These are phyloP conservation scores for Fraxinus americana DNA, from an alignment of 257 asterid species.

Conservation along the genomic window DNA sequence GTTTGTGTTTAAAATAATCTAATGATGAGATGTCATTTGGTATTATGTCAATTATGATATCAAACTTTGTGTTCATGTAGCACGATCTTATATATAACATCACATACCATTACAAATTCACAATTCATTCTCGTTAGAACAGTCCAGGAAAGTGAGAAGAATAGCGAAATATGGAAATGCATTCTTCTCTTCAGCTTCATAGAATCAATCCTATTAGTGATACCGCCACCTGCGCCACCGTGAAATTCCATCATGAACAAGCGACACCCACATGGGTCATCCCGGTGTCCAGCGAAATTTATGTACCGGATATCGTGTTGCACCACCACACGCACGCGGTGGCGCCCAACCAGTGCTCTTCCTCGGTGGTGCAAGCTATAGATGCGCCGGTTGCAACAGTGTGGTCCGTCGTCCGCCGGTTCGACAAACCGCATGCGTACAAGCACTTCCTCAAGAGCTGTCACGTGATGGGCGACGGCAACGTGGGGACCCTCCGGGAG, in stretches of 20 bases:
- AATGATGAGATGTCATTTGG: too few species aligned
- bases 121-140: conserved; percentile 1
- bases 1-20: too few species aligned
- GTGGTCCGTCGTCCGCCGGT: conserved; percentile 78
- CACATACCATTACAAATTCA: background rate
- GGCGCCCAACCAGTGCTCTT: conserved; percentile 64
- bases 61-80: too few species aligned
- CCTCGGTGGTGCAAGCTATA: conserved; percentile 58
- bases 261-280: conserved; percentile 35
- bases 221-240: conserved; percentile 17
- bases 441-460: conserved; percentile 78
- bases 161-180: conserved; percentile 32
- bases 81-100: background rate
- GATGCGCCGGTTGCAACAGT: conserved; percentile 58
- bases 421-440: conserved; percentile 80
- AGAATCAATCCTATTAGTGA: conserved; percentile 39
- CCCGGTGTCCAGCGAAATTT: conserved; percentile 32
- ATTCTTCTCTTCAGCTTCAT: conserved; percentile 63
- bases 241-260: conserved; percentile 34
- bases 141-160: background rate
- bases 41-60: too few species aligned
- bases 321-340: conserved; percentile 67
- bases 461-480: conserved; percentile 62
- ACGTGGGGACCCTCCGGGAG: conserved; percentile 69
- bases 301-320: conserved; percentile 48